Conservation (phyloP, 305 asterid genomes). For the Fraxinus sp. region DNA sequence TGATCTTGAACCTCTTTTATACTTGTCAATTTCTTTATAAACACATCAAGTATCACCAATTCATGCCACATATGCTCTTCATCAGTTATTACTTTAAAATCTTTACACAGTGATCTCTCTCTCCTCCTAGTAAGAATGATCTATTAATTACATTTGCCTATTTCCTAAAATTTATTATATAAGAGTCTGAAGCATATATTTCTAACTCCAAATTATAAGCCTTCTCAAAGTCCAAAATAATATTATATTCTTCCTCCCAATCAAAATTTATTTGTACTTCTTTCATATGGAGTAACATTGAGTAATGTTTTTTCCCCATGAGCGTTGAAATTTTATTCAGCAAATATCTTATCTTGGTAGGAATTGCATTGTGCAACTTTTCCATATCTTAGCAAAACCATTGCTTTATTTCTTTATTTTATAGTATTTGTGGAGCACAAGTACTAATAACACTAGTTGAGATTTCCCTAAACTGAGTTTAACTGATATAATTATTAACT, state of each 20-base stretch:
- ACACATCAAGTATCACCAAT: background rate
- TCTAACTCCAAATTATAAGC: background rate
- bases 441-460: background rate
- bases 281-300: background rate
- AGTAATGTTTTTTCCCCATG: background rate
- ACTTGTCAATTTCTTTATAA: background rate
- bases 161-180: background rate
- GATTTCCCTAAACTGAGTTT: background rate
- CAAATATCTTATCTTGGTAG: background rate
- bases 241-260: background rate
- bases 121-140: background rate
- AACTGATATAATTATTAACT: background rate
- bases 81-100: background rate
- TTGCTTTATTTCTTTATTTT: background rate
- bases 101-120: background rate
- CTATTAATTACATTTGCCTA: background rate
- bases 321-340: background rate
- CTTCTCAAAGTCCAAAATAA: background rate
- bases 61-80: background rate
- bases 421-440: background rate
- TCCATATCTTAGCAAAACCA: background rate
- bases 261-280: background rate
- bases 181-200: background rate
- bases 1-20: background rate
- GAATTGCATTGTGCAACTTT: background rate